These are phyloP conservation scores for Tolypocladium capitatum DNA, from an alignment of 2,329 filamentous ascomycete species.

Conservation along the genomic window DNA sequence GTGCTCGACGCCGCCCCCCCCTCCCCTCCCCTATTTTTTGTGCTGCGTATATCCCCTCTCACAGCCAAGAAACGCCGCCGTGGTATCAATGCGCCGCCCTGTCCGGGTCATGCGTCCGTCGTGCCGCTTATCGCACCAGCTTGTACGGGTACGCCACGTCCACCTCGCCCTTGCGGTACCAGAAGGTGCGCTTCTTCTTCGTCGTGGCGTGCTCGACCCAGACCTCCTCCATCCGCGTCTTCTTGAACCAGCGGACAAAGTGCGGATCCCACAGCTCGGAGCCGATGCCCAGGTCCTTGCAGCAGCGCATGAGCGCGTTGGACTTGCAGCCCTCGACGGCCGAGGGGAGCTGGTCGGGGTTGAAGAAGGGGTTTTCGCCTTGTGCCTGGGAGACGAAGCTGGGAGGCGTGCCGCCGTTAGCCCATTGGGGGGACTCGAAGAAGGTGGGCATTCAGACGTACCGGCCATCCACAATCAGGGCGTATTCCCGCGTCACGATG, in stretches of 20 bases:
- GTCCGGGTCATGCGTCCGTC: background rate
- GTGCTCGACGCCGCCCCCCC: background rate
- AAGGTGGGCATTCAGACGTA: slow-evolving; percentile 26
- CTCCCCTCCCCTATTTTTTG: too few relatives aligned
- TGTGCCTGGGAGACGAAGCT: slow-evolving; percentile 87
- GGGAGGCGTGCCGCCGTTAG: background rate
- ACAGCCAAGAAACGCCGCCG: background rate
- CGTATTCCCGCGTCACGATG: slow-evolving; percentile 80
- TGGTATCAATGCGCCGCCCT: background rate
- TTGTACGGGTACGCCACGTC: slow-evolving; percentile 52
- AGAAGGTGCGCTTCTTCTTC: slow-evolving; percentile 85
- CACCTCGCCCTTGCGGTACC: slow-evolving; percentile 67
- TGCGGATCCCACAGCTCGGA: slow-evolving; percentile 94
- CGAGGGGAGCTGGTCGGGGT: slow-evolving; percentile 77
- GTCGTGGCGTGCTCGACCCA: slow-evolving; percentile 81
- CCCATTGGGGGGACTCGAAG: background rate
- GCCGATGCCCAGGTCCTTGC: slow-evolving; percentile 91
- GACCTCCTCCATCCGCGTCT: slow-evolving; percentile 58
- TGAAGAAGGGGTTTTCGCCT: slow-evolving; percentile 91
- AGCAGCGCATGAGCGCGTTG: slow-evolving; percentile 94
- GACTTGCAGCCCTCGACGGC: slow-evolving; percentile 96
- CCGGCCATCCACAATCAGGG: slow-evolving; percentile 77
- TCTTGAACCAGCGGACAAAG: slow-evolving; percentile 75
- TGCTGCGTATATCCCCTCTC: background rate
- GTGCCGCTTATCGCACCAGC: slow-evolving; percentile 9